phyloP scores from a whole-genome alignment of 2,329 filamentous ascomycete species.

The Fusarium pseudonygamai region DNA sequence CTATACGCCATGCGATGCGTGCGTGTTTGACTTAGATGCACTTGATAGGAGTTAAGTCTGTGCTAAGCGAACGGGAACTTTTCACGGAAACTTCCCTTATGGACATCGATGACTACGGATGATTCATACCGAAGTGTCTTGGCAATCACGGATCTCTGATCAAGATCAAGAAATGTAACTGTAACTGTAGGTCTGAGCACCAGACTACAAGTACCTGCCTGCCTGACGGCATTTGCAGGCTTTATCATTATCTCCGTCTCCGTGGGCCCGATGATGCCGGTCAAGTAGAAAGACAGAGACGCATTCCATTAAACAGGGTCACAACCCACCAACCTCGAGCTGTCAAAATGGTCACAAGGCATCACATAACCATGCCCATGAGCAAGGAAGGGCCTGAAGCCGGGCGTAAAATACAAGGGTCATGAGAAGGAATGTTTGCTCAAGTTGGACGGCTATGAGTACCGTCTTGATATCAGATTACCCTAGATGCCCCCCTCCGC shows the following conservation, averaged over 20 bases:
- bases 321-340: neutral
- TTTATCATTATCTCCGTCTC: conserved; percentile 11
- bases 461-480: neutral
- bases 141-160: conserved; percentile 12
- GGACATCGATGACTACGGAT: neutral
- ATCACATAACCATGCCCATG: neutral
- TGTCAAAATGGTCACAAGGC: conserved; percentile 18
- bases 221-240: neutral
- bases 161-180: neutral
- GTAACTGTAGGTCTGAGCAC: neutral
- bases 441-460: neutral
- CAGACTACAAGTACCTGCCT: neutral
- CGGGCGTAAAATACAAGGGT: conserved; percentile 16
- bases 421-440: neutral
- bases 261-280: conserved; percentile 16
- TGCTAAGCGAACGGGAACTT: neutral
- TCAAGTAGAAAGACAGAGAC: neutral
- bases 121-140: conserved; percentile 7
- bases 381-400: neutral
- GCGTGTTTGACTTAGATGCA: neutral
- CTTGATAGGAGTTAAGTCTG: neutral
- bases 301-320: neutral
- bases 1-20: neutral
- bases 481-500: neutral
- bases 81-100: neutral